Evolutionary conservation across 495 filamentous ascomycete species (phyloP), one percentile per base, ranked within the genome.

Genomic region (Monascus purpureus): DNA sequence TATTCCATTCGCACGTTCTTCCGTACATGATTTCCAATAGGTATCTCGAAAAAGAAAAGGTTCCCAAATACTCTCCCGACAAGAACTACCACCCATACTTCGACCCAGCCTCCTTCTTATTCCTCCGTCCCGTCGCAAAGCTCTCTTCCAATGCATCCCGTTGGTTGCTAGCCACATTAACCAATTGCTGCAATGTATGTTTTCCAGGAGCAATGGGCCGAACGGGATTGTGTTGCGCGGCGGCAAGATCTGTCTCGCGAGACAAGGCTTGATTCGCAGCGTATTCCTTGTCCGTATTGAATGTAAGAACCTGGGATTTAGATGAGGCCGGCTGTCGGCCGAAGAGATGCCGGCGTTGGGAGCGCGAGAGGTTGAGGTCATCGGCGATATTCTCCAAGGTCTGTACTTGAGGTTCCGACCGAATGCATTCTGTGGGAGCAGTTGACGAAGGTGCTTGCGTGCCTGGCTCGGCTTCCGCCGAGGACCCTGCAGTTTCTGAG

Each of bases 281-380:
- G 57, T 95, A 95, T 53, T 95, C 86, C 31, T 56, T 50, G 49
- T 85, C 83, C 24, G 80, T 88, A 55, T 87, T 80, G 73, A 95
- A 93, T 36, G 73, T 79, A 28, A 82, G 56, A 6, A 93, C 60
- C 14, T 57, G 65, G 5, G 56, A 54, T 24, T 55, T 40, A n/a
- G 45, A 44, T 7, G 49, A 33, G 26, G 42, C 48, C 2, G 44
- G 50, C 33, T 60, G 52, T 3, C 86, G 77, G 16, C 86, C 86
- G 38, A 94, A 82, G 7, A 94, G 73, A 38, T 88, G 86, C 14
- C 86, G 76, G 29, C 75, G 68, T 29, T 80, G 73, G 0, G 80
- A 57, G 2, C 67, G 68, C 4, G 82, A 77, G 14, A 95, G 73
- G 36, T 82, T 78, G 20, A 93, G 67, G 41, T 79, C 73, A 25